Evolutionary conservation across 1,284 basidiomycete genomes (phyloP), one percentile per base, ranked within the genome.

Genomic region (Schizopora paradoxa): DNA sequence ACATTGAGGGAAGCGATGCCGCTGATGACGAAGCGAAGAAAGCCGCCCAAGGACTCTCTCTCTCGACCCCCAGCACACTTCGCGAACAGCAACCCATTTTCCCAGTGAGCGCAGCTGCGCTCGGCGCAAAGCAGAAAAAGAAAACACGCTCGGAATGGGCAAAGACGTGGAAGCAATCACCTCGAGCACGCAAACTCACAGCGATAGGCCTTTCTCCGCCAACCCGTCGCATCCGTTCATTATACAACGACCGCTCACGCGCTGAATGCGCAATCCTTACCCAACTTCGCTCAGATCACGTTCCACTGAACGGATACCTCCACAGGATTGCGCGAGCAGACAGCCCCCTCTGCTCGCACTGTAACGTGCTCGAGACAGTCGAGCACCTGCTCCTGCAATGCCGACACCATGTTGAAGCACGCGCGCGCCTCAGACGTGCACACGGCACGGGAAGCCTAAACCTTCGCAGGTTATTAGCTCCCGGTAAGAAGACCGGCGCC

Each of bases 21-120:
- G 60, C 52, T 4, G 62, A 66, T 49, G 21, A 32, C 31, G 51
- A 51, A 35, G 64, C 63, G 1, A 64, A 64, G 41, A 25, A 47
- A 23, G 61, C 58, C 27, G 59, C 60, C 4, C 23, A 28, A 28
- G 57, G 56, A 2, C 40, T 22, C 21, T 25, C 44, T 11, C 22
- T 41, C 26, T 3, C 16, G 5, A 13, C 5, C n/a, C 11, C 18
- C 38, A 13, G 25, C 4, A 19, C 21, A 10, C 37, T 33, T 8
- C 6, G 10, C 3, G 13, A 19, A 11, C 14, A 25, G 7, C 16
- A 28, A 10, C 18, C 13, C 3, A 6, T 27, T 16, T 40, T 34
- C 13, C 39, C 29, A 5, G 18, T 8, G n/a, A 47, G 31, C 37
- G 22, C 16, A 19, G 37, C 37, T 4, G 37, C 37, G 22, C 37